A percentile compares a stretch with the other conserved stretches of the same genome.
These are phyloP conservation scores for Trichophyton mentagrophytes DNA, from an alignment of 2,329 filamentous ascomycete species.

Conservation along the genomic window DNA sequence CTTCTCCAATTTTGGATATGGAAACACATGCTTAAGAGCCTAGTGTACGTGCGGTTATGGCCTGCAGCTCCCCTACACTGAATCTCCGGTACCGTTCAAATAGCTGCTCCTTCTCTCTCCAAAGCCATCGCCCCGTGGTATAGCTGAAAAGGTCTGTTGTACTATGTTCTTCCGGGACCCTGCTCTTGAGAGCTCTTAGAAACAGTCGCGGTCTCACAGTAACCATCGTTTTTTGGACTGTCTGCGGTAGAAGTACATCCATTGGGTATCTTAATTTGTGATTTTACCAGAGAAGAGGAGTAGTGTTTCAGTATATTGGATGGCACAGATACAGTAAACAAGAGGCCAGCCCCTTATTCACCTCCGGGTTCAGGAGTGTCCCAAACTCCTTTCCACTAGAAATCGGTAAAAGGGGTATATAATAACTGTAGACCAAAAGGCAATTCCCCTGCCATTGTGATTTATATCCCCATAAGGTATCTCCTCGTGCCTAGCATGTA, in stretches of 20 bases:
- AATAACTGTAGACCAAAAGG: too few species aligned
- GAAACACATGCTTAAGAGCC: conserved; percentile 20
- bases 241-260: not conserved
- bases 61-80: conserved; percentile 22
- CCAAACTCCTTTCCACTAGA: too few species aligned
- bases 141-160: conserved; percentile 18
- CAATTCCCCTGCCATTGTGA: too few species aligned
- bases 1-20: conserved; percentile 29
- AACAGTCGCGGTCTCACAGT: not conserved
- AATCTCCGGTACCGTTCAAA: conserved; percentile 20
- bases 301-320: too few species aligned
- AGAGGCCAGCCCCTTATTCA: too few species aligned
- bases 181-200: not conserved
- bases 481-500: too few species aligned
- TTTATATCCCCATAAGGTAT: too few species aligned
- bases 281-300: too few species aligned
- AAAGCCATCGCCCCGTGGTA: conserved; percentile 21
- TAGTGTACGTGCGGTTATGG: conserved; percentile 19
- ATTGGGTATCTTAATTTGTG: not conserved
- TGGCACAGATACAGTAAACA: too few species aligned
- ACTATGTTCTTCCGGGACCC: not conserved
- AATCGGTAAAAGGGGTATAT: too few species aligned
- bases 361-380: too few species aligned
- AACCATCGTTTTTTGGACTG: not conserved
- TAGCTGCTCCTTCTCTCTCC: conserved; percentile 22